Base-by-base conservation (phyloP, 2,329 filamentous ascomycete species). In the Pseudocercospora fijiensis region DNA sequence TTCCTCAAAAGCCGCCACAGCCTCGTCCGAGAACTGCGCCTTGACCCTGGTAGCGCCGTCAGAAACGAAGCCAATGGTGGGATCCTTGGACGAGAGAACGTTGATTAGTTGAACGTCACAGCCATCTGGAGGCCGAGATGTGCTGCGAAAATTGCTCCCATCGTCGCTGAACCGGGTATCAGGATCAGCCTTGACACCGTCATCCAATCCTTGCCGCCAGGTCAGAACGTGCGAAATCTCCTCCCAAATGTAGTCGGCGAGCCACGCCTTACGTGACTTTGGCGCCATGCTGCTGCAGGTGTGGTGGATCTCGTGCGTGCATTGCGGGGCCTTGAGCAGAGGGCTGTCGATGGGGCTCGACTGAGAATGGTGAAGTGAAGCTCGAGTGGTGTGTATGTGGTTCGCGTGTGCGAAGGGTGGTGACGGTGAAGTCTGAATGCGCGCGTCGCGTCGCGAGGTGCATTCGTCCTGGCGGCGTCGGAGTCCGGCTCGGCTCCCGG, bases 61-160 rank as follows among this genome's bases (percentile, higher is more conserved):
- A 1, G 71, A 71, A 6, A 56, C 53, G 13, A 56, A 33, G 20
- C 71, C 67, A 18, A 47, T 63, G 16, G 63, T 65, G 5, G 57
- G 58, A 41, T 67, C 62, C n/a, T 61, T 55, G 1, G 28, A 13
- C 5, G 66, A 63, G 4, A 71, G 18, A 3, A 73, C 68, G 53
- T 70, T 51, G 18, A 69, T 61, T 47, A 67, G 55, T 59, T 68
- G 71, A 27, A 73, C 61, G 27, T 67, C 65, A 47, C 62, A 67
- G 20, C 59, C 64, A 11, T 58, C 51, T 18, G 67, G 57, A 11
- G 43, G 37, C 11, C 37, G 33, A 24, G 64, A 57, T 4, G 45
- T 45, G 53, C 73, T 71, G 18, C 69, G 67, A 26, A 76, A 69
- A 49, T 73, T 76, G 66, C 72, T 76, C 13, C 72, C 71, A 61